Evolutionary conservation across 352 stramenopile species (phyloP).

Genomic region (Phytophthora syringae): DNA sequence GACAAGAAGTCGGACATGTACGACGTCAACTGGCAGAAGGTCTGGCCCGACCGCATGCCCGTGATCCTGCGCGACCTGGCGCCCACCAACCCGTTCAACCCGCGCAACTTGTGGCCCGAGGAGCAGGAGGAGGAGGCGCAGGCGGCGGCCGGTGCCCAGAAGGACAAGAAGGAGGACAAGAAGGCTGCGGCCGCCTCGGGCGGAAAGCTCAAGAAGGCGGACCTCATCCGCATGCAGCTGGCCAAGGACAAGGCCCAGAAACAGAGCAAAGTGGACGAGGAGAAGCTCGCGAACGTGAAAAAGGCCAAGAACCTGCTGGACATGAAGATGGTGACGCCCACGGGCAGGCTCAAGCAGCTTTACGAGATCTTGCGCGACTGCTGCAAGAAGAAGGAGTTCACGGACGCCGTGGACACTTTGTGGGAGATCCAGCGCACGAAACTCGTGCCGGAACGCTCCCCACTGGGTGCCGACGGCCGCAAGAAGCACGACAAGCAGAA

Average conservation of each 20-base stretch:
- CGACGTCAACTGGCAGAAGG: slow-evolving; percentile 91
- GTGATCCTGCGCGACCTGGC: slow-evolving; percentile 88
- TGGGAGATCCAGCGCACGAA: slow-evolving; percentile 89
- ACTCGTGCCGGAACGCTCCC: slow-evolving; percentile 53
- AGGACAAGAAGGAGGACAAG: slow-evolving; percentile 53
- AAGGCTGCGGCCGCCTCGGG: slow-evolving; percentile 32
- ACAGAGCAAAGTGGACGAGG: slow-evolving; percentile 87
- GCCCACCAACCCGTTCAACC: slow-evolving; percentile 88
- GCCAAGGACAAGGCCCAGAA: slow-evolving; percentile 90
- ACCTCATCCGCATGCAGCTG: slow-evolving; percentile 87
- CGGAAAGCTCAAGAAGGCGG: slow-evolving; percentile 85
- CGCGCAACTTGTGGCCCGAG: slow-evolving; percentile 84
- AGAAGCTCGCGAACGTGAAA: slow-evolving; percentile 90
- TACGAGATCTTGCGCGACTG: slow-evolving; percentile 88
- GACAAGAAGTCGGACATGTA: slow-evolving; percentile 83
- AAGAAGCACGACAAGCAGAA: slow-evolving; percentile 80
- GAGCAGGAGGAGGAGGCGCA: slow-evolving; percentile 66
- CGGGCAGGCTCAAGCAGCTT: slow-evolving; percentile 80
- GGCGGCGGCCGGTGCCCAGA: neutral
- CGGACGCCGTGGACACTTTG: slow-evolving; percentile 85
- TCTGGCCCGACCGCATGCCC: slow-evolving; percentile 89
- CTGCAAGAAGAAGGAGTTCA: slow-evolving; percentile 88
- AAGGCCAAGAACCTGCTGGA: slow-evolving; percentile 79
- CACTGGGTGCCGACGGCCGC: slow-evolving; percentile 41
- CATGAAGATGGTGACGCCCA: slow-evolving; percentile 90